A percentile compares a stretch with the other conserved stretches of the same genome.
Conservation (phyloP, 306 rosid genomes). For the Datisca glomerata region DNA sequence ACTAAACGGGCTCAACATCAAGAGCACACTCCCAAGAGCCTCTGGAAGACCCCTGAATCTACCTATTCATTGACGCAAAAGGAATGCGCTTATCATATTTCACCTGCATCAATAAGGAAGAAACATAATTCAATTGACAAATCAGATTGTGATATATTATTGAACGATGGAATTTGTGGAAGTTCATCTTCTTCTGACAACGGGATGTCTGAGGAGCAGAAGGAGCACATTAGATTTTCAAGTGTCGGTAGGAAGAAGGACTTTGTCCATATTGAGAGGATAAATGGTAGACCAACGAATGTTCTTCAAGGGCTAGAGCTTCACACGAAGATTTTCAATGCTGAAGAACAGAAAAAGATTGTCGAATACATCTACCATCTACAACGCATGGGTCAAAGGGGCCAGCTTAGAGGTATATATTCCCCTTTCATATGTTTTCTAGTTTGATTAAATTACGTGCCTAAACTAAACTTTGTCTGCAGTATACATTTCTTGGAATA, state of each 20-base stretch:
- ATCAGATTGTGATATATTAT: no score
- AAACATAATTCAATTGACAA: no score
- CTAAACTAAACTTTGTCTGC: neutral
- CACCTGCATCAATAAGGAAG: no score
- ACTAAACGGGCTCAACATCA: no score
- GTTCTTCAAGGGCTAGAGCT: slow-evolving; percentile 2
- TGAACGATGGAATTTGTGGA: no score
- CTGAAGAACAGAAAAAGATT: neutral
- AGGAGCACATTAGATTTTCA: slow-evolving; percentile 1
- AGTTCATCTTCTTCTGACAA: no score
- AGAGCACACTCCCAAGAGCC: no score
- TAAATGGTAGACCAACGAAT: neutral
- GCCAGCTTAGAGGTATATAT: slow-evolving; percentile 1
- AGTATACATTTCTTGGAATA: no score
- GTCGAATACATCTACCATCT: slow-evolving; percentile 1
- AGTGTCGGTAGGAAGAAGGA: neutral
- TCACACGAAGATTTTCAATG: neutral
- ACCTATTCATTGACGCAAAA: no score
- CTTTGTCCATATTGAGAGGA: slow-evolving; percentile 1
- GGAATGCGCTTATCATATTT: no score
- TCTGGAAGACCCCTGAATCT: no score
- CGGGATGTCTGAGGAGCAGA: neutral
- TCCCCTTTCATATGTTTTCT: neutral
- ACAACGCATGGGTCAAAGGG: neutral
- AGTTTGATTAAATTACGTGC: no score